Conservation (phyloP, 2,329 filamentous ascomycete genomes). For the Calonectria fujianensis region DNA sequence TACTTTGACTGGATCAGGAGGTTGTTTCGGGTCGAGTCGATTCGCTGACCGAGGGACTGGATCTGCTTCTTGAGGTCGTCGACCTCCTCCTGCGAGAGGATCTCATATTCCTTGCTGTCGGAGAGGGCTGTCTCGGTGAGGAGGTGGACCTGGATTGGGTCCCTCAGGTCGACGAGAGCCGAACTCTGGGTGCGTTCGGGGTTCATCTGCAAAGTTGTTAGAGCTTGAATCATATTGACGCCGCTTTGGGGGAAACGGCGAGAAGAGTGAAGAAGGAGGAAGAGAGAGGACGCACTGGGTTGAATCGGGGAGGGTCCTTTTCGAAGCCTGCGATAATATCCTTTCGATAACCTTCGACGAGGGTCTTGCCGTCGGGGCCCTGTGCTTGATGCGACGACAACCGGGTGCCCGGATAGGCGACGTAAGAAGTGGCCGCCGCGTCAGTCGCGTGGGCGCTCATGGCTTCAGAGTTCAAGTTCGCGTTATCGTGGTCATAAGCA, state of each 20-base stretch:
- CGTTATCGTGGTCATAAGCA: conserved; percentile 49
- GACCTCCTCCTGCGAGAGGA: conserved; percentile 93
- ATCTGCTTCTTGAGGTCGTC: conserved; percentile 93
- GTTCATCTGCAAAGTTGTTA: conserved; percentile 67
- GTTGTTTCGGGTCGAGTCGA: conserved; percentile 88
- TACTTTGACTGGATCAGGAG: conserved; percentile 94
- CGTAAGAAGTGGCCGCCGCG: conserved; percentile 56
- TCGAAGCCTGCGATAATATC: conserved; percentile 74
- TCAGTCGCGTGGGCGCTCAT: conserved; percentile 65
- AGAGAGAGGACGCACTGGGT: conserved; percentile 70
- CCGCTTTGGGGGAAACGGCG: not conserved
- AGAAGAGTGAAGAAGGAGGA: too few relatives aligned
- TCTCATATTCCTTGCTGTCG: conserved; percentile 89
- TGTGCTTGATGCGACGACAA: conserved; percentile 58
- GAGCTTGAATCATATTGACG: conserved; percentile 15
- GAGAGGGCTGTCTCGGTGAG: conserved; percentile 94
- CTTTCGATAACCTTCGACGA: conserved; percentile 76
- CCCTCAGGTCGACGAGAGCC: conserved; percentile 76
- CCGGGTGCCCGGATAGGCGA: conserved; percentile 57
- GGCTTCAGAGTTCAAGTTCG: conserved; percentile 47
- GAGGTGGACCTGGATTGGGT: conserved; percentile 89
- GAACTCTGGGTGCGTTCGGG: conserved; percentile 72
- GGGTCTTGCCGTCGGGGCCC: conserved; percentile 67
- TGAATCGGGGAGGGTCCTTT: conserved; percentile 72
- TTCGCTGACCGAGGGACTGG: conserved; percentile 81